These are phyloP conservation scores for Candida sojae DNA, from an alignment of 1,139 yeast species.

Conservation along the genomic window DNA sequence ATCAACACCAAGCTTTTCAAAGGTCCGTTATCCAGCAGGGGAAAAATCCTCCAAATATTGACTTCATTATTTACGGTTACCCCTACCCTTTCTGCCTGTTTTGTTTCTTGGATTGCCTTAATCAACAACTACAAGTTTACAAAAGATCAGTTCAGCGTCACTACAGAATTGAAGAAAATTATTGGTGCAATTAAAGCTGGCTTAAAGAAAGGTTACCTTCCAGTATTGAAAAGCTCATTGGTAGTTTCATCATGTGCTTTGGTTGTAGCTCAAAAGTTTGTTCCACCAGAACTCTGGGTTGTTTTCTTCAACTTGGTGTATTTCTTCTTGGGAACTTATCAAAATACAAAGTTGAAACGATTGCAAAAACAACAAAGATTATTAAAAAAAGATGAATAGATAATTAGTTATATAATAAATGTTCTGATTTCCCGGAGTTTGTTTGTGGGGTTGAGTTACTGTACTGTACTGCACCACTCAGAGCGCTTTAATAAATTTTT, in stretches of 20 bases:
- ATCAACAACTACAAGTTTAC: slow-evolving; percentile 35
- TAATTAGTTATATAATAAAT: not conserved
- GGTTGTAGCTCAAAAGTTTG: slow-evolving; percentile 70
- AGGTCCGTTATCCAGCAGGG: slow-evolving; percentile 33
- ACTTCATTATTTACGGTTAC: slow-evolving; percentile 64
- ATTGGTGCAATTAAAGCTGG: slow-evolving; percentile 30
- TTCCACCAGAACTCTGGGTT: slow-evolving; percentile 80
- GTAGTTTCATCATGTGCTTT: slow-evolving; percentile 63
- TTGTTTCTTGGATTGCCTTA: slow-evolving; percentile 56
- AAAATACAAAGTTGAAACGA: slow-evolving; percentile 66
- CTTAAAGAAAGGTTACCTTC: slow-evolving; percentile 51
- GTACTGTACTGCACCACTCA: too few relatives aligned
- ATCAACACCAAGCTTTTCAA: slow-evolving; percentile 47
- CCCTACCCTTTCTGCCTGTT: slow-evolving; percentile 60
- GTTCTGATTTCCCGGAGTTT: not conserved
- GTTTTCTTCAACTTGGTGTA: slow-evolving; percentile 77
- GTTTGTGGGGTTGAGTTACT: not conserved
- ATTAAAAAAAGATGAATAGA: slow-evolving; percentile 5
- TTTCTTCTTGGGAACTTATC: slow-evolving; percentile 75
- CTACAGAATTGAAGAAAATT: slow-evolving; percentile 23
- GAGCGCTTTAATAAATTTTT: not conserved
- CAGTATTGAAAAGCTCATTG: slow-evolving; percentile 66
- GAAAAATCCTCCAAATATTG: slow-evolving; percentile 58
- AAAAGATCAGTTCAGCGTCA: slow-evolving; percentile 11
- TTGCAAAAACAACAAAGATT: slow-evolving; percentile 24